A percentile compares a stretch with the other conserved stretches of the same genome.
Evolutionary conservation across 768 basidiomycete genomes (phyloP).

Genomic region (Termitomyces sp.): DNA sequence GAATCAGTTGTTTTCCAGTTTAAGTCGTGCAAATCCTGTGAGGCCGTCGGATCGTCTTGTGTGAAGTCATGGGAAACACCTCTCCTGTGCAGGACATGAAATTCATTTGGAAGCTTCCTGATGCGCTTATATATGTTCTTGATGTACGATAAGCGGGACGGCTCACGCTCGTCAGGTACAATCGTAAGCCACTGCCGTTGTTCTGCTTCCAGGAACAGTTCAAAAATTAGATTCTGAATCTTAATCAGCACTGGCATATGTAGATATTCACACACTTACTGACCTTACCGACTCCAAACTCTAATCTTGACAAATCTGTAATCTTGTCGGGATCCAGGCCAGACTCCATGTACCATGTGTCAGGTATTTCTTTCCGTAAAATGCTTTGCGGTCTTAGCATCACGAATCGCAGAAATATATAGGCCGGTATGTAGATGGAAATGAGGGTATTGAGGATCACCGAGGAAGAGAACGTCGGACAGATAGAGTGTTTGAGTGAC

Average conservation of each 20-base stretch:
- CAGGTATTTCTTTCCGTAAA: not conserved
- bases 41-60: not conserved
- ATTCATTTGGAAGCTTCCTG: not conserved
- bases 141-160: not conserved
- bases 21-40: not conserved
- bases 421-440: not conserved
- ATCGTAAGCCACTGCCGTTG: not conserved
- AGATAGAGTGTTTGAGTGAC: constrained; percentile 1
- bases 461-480: not conserved
- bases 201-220: not conserved
- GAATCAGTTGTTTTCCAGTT: not conserved
- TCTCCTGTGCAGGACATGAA: not conserved
- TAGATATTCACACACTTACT: not conserved
- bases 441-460: not conserved
- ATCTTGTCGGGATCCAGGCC: not conserved
- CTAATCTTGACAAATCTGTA: not conserved
- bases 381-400: not conserved
- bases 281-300: not conserved
- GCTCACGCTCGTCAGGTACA: not conserved
- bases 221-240: not conserved
- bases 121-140: not conserved
- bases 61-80: not conserved
- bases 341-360: not conserved
- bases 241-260: not conserved
- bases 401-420: not conserved